These are phyloP conservation scores for Apiotrichum porosum DNA, from an alignment of 1,284 basidiomycete genomes.

Conservation along the genomic window DNA sequence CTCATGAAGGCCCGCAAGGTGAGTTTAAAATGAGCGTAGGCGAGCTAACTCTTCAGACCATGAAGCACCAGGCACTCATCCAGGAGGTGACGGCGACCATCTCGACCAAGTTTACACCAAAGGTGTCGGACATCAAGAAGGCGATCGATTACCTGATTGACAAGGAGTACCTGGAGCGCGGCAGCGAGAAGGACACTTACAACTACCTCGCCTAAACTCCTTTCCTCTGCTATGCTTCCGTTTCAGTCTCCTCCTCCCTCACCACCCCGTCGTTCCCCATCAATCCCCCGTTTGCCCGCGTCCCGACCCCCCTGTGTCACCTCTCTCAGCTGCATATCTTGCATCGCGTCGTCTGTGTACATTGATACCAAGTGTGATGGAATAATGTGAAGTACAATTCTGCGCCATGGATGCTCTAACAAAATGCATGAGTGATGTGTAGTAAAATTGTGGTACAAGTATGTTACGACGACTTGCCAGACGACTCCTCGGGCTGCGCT, in stretches of 20 bases:
- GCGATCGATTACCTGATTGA: conserved; percentile 96
- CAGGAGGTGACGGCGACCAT: conserved; percentile 91
- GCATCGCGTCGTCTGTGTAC: conserved; percentile 2
- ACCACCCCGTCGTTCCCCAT: not conserved
- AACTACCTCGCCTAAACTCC: conserved; percentile 29
- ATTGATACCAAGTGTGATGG: conserved; percentile 4
- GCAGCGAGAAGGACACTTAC: conserved; percentile 58
- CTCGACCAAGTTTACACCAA: conserved; percentile 51
- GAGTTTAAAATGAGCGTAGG: conserved; percentile 3
- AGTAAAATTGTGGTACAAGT: too few species aligned
- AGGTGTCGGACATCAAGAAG: conserved; percentile 53
- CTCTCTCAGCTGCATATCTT: not conserved
- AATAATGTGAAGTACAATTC: not conserved
- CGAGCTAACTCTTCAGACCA: conserved; percentile 57
- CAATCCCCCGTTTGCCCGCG: not conserved
- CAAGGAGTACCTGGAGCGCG: conserved; percentile 95
- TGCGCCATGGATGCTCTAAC: too few species aligned
- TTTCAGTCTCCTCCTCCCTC: too few species aligned
- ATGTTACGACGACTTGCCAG: too few species aligned
- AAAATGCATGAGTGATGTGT: not conserved
- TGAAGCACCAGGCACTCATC: conserved; percentile 93
- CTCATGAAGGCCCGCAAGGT: conserved; percentile 93
- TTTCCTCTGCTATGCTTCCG: too few species aligned
- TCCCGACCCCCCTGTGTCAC: not conserved
- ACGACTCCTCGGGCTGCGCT: too few species aligned